Evolutionary conservation across 768 basidiomycete species (phyloP).

Genomic region (Mycena venus): DNA sequence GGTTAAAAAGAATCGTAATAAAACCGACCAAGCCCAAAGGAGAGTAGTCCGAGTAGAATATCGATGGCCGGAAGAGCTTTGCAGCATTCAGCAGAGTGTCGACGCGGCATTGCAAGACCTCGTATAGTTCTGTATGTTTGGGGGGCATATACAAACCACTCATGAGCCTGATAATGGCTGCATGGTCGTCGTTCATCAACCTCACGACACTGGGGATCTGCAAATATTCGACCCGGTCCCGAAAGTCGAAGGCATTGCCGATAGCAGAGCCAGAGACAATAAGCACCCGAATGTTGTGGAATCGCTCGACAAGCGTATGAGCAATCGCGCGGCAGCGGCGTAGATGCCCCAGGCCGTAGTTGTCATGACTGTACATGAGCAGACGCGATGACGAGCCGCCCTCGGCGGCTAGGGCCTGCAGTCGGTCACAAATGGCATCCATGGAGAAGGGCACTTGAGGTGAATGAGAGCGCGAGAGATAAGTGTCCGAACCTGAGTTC

Average conservation of each 20-base stretch:
- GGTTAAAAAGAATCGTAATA: background rate
- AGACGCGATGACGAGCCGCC: background rate
- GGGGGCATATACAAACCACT: slow-evolving; percentile 18
- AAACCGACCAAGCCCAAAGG: slow-evolving; percentile 8
- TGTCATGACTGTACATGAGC: slow-evolving; percentile 23
- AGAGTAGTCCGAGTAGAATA: slow-evolving; percentile 19
- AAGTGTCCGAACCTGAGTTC: background rate
- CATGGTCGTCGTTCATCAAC: slow-evolving; percentile 19
- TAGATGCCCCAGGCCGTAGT: slow-evolving; percentile 16
- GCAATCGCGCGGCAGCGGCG: slow-evolving; percentile 20
- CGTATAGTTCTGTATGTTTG: background rate
- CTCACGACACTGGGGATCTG: slow-evolving; percentile 21
- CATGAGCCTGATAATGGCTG: slow-evolving; percentile 16
- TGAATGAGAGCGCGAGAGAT: background rate
- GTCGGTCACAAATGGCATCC: slow-evolving; percentile 13
- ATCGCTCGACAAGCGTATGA: slow-evolving; percentile 16
- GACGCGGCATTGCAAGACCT: slow-evolving; percentile 8
- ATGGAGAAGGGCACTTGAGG: background rate
- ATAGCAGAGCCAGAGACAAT: slow-evolving; percentile 20
- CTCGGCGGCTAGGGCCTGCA: background rate
- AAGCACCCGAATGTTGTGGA: background rate
- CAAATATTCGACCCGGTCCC: slow-evolving; percentile 18
- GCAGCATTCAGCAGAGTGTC: slow-evolving; percentile 16
- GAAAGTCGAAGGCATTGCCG: slow-evolving; percentile 21
- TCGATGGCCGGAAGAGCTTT: slow-evolving; percentile 1